phyloP scores from a whole-genome alignment of 1,284 basidiomycete species.

The Marasmius fiardii region DNA sequence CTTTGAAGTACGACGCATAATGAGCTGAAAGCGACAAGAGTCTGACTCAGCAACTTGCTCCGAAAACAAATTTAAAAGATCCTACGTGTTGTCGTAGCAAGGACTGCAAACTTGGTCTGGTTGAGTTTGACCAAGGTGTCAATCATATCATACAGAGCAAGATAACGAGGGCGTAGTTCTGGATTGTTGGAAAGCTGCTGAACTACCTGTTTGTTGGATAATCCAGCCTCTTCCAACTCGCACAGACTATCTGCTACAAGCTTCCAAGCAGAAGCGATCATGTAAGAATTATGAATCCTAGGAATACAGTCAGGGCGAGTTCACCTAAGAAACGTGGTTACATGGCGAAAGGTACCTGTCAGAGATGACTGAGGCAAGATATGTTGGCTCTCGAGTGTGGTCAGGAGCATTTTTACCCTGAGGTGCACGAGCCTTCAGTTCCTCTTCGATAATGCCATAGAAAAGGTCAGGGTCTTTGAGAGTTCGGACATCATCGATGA shows the following conservation, averaged over 20 bases:
- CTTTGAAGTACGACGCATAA: conserved; percentile 65
- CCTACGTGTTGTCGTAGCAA: conserved; percentile 65
- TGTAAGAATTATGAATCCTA: conserved; percentile 75
- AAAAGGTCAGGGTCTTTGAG: conserved; percentile 64
- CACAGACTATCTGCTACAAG: conserved; percentile 55
- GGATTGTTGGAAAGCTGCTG: conserved; percentile 45
- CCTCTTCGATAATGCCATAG: conserved; percentile 46
- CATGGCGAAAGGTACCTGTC: conserved; percentile 43
- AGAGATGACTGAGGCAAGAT: conserved; percentile 53
- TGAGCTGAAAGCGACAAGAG: conserved; percentile 56
- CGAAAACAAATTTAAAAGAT: conserved; percentile 4
- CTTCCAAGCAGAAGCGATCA: conserved; percentile 74
- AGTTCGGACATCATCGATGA: conserved; percentile 62
- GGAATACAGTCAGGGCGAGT: background rate
- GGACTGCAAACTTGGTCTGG: conserved; percentile 59
- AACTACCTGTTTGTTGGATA: conserved; percentile 49
- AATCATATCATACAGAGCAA: conserved; percentile 63
- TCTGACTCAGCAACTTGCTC: conserved; percentile 7
- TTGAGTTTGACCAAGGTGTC: conserved; percentile 51
- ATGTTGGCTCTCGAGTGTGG: conserved; percentile 37
- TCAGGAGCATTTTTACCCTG: conserved; percentile 25
- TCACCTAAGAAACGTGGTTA: background rate
- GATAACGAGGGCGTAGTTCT: conserved; percentile 52
- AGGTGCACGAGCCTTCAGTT: conserved; percentile 48
- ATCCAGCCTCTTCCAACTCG: conserved; percentile 46